Evolutionary conservation across 2,329 filamentous ascomycete genomes (phyloP), one percentile per base, ranked within the genome.

Genomic region (Epichloe amarillans): DNA sequence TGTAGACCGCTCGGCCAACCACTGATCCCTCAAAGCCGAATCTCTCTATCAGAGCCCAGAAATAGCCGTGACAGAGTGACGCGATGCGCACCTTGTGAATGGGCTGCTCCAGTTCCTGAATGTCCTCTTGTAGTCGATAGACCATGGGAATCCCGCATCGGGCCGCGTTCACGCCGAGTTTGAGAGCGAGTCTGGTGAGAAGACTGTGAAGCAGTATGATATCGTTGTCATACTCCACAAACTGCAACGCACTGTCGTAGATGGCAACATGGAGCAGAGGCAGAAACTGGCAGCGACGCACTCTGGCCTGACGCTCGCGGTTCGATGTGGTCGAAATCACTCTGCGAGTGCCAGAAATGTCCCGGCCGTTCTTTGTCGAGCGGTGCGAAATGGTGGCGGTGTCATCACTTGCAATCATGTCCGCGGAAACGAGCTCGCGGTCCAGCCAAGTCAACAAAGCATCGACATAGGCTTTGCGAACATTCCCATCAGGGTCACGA

Each of bases 101-200:
- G 0, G 84, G 80, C 23, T 77, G 76, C 45, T 83, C 80, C 3
- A 82, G 72, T 7, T 79, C 76, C 50, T 80, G 75, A 35, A 93
- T 85, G 55, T 93, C 88, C 60, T 95, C 88, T 64, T 96, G 90
- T 1, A 97, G 75, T 44, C 85, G 80, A 64, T 94, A 82, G 11
- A 95, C 77, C 89, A 96, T 95, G 2, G 90, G 88, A 38, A 96
- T 67, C 0, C 89, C 88, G 59, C 79, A 84, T 52, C 84, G 79
- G 5, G 78, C 78, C 15, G 88, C 85, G 62, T 96, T 95, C 47
- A 95, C 80, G 4, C 91, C 90, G 1, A 96, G 74, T 51, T 81
- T 82, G 52, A 80, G 75, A 8, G 88, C 77, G n/a, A 95, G 73
- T 50, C 79, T 86, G 11, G 80, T 73, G 38, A 95, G 75, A 11